A percentile compares a stretch with the other conserved stretches of the same genome.
Conservation (phyloP, 2,329 filamentous ascomycete species). For the Xylariaceae sp. region DNA sequence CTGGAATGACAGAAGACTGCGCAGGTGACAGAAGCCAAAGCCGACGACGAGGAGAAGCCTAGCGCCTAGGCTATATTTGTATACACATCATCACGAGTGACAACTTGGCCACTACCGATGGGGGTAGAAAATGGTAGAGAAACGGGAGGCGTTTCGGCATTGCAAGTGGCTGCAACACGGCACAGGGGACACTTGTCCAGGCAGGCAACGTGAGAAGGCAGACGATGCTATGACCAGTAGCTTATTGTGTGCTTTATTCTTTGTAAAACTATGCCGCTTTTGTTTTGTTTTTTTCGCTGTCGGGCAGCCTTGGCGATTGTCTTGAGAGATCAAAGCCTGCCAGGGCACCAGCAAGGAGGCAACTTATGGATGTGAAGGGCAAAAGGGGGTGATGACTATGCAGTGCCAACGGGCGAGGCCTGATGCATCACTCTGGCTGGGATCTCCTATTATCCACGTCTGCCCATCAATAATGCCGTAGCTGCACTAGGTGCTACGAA, state of each 20-base stretch:
- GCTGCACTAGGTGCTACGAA: not conserved
- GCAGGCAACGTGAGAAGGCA: conserved; percentile 8
- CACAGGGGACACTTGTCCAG: conserved; percentile 8
- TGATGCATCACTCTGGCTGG: conserved; percentile 1
- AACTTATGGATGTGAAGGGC: conserved; percentile 2
- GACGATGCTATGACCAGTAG: conserved; percentile 11
- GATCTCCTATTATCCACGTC: conserved; percentile 4
- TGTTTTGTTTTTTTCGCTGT: conserved; percentile 4
- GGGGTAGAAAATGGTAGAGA: conserved; percentile 11
- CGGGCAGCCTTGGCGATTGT: conserved; percentile 11
- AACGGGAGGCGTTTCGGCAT: conserved; percentile 20
- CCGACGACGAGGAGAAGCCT: conserved; percentile 4
- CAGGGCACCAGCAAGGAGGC: conserved; percentile 3
- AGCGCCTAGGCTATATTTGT: conserved; percentile 6
- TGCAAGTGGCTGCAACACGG: conserved; percentile 13
- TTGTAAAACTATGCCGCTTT: conserved; percentile 28
- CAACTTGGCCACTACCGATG: not conserved
- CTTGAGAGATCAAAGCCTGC: conserved; percentile 4
- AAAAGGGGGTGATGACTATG: not conserved
- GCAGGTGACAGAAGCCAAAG: conserved; percentile 3
- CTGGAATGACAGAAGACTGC: conserved; percentile 9
- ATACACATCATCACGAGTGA: not conserved
- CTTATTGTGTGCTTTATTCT: conserved; percentile 23
- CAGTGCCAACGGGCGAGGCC: conserved; percentile 1
- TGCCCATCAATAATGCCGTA: conserved; percentile 11